A percentile compares a stretch with the other conserved stretches of the same genome.
These are phyloP conservation scores for Nakaseomyces glabratus DNA, from an alignment of 1,139 yeast genomes.

Conservation along the genomic window DNA sequence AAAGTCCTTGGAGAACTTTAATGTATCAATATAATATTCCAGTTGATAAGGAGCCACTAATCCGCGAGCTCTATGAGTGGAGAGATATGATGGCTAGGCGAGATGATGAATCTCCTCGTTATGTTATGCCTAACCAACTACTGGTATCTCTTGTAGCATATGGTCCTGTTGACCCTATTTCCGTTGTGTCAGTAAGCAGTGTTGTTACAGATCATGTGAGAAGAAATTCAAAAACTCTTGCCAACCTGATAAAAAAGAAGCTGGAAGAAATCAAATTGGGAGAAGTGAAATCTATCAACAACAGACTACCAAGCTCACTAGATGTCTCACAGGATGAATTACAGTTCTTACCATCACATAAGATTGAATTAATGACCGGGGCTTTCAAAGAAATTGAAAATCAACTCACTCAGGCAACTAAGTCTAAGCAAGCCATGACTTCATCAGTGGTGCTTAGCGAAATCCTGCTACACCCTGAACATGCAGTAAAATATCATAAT, in stretches of 20 bases:
- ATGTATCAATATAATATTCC: conserved; percentile 62
- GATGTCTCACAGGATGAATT: background rate
- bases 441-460: conserved; percentile 1
- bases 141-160: conserved; percentile 52
- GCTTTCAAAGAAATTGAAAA: background rate
- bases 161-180: conserved; percentile 49
- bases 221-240: conserved; percentile 47
- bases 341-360: background rate
- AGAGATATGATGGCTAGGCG: conserved; percentile 67
- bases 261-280: conserved; percentile 4
- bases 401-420: background rate
- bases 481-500: background rate
- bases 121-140: conserved; percentile 73
- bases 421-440: background rate
- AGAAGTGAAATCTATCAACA: conserved; percentile 3
- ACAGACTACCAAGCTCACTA: background rate
- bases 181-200: conserved; percentile 46
- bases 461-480: background rate
- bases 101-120: conserved; percentile 79
- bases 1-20: conserved; percentile 51
- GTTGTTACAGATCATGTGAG: conserved; percentile 50
- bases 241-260: conserved; percentile 39
- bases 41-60: conserved; percentile 43
- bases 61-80: conserved; percentile 67
- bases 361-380: background rate